Base-by-base conservation (phyloP, 345 rosid genomes). In the Psidium guajava region DNA sequence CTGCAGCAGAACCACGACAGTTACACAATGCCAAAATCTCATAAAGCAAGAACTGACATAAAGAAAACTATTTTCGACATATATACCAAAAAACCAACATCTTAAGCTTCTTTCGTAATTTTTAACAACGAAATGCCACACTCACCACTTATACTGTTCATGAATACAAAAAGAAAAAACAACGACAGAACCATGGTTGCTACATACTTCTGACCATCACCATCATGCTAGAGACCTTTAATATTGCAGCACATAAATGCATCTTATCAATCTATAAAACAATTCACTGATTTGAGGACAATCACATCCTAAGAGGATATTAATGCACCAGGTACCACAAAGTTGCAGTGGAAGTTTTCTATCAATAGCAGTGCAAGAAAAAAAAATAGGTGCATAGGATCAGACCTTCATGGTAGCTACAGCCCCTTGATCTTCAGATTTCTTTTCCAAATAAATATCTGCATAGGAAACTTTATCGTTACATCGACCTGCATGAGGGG, bases 351-450 rank as follows among this genome's bases (percentile, higher is more conserved):
- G 20, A 69, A 69, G 21, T 21, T 24, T 11, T 28, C 77, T 56
- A 25, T 22, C 59, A 3, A 58, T 20, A 7, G 22, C 27, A 50
- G 20, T 14, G 0, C 42, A 21, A 54, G 13, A 69, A 28, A 18
- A 51, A 83, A 69, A 27, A 42, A 24, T 40, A 44, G 6, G 42
- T 16, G 82, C 21, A 28, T 49, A 58, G 82, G 75, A 55, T 28
- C 20, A 83, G 86, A 90, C 92, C 90, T 82, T 87, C 54, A 85
- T 69, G 59, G 81, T 58, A 54, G 47, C 27, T 69, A 36, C 24
- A 83, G 82, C 40, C 86, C 40, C 87, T 86, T 82, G 82, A 54
- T 58, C 84, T 61, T 18, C 82, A 84, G 53, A 61, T 86, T 82
- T 40, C 74, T 73, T 61, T 77, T 85, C 86, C 83, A 75, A 89